Base-by-base conservation (phyloP, 2,329 filamentous ascomycete genomes). In the Calonectria pseudoreteaudii region DNA sequence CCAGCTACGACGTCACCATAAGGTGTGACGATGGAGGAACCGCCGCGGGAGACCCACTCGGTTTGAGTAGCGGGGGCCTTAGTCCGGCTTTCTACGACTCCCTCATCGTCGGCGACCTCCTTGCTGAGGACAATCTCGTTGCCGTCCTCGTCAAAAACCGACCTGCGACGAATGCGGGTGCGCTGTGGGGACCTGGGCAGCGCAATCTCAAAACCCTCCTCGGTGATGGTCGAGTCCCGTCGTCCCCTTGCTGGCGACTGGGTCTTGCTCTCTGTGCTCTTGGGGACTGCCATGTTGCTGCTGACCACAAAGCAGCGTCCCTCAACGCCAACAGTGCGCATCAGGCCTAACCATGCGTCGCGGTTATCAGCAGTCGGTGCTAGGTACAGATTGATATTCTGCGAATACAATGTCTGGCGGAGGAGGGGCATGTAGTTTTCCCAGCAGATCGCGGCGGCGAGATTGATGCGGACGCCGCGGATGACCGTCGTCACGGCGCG, bases 391-490 rank as follows among this genome's bases (percentile, higher is more conserved):
- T 98, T 98, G 80, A 98, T 92, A 81, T 98, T 98, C 84, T 98
- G 96, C 3, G 91, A 90, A 84, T 98, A 98, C 47, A 98, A 88
- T 20, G 92, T 90, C 82, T 98, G 94, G 23, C 96, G 91, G 10
- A 98, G 88, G 23, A 98, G 87, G 0, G 96, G 96, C 95, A 98
- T 98, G 86, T 96, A 98, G 84, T 94, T 98, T 84, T 98, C 96
- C 96, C 96, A 98, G 87, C 96, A 98, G 77, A 98, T 97, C 4
- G 95, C 96, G 4, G 94, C 92, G 0, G 93, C 96, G 73, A 98
- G 90, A 71, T 94, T 96, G 74, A 98, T 86, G 76, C 91, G 92
- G 3, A 95, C 91, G 65, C 95, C 95, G 74, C 93, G 93, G 82
- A 98, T 95, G 30, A 88, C 91, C 1, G 95, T 95, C 31, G 91